phyloP scores from a whole-genome alignment of 139 green algal species.

The Bryopsis sp. region DNA sequence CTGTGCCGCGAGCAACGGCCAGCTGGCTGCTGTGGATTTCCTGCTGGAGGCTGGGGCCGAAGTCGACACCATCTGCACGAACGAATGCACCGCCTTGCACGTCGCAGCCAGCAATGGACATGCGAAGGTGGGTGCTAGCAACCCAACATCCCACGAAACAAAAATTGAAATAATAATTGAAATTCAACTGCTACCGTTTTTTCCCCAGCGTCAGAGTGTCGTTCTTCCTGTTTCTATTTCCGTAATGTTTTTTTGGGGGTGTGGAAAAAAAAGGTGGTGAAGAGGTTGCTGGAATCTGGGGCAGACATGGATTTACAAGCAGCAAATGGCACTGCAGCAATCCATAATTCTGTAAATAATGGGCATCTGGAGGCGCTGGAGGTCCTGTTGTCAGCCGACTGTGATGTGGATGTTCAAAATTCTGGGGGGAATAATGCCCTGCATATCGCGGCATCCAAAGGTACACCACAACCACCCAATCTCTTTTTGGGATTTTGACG shows the following conservation, averaged over 20 bases:
- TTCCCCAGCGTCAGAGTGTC: too few species aligned
- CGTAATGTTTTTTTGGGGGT: too few species aligned
- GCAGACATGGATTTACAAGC: slow-evolving; percentile 12
- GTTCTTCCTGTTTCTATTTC: too few species aligned
- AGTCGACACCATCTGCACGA: slow-evolving; percentile 19
- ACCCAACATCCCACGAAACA: too few species aligned
- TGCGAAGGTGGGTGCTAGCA: slow-evolving; percentile 13
- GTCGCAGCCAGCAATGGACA: slow-evolving; percentile 38
- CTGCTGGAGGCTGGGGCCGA: slow-evolving; percentile 31
- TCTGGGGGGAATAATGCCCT: slow-evolving; percentile 44
- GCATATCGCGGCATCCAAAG: slow-evolving; percentile 39
- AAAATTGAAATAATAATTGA: too few species aligned
- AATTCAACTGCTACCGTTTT: too few species aligned
- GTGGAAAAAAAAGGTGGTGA: too few species aligned
- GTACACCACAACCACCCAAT: slow-evolving; percentile 18
- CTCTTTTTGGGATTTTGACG: not conserved
- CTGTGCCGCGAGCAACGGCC: not conserved
- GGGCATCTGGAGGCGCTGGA: slow-evolving; percentile 8
- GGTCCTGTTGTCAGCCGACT: slow-evolving; percentile 22
- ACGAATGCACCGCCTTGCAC: slow-evolving; percentile 21
- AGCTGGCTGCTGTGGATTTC: slow-evolving; percentile 19
- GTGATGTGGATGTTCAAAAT: slow-evolving; percentile 46
- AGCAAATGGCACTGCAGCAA: slow-evolving; percentile 14
- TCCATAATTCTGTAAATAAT: slow-evolving; percentile 19
- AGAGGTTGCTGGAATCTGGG: slow-evolving; percentile 6